Percentiles rank a stretch among this genome's conserved stretches.
Evolutionary conservation across 805 yeast species (phyloP).

Genomic region (Candida ficus): DNA sequence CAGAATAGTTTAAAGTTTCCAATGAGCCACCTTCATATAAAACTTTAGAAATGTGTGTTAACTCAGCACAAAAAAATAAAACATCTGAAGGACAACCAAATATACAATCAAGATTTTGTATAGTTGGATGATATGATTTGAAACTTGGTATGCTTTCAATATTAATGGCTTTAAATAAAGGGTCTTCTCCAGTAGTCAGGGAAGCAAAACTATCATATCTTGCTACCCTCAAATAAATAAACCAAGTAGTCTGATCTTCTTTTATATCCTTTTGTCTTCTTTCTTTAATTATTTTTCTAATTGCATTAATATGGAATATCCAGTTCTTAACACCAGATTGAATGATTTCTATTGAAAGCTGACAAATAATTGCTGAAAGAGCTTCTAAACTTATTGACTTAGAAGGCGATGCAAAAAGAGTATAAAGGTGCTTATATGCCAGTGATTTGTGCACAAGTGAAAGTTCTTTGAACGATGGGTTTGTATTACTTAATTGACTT

Average conservation of each 20-base stretch:
- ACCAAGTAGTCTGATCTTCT: conserved; percentile 10
- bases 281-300: conserved; percentile 7
- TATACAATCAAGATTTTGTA: conserved; percentile 11
- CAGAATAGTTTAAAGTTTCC: conserved; percentile 1
- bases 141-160: not conserved
- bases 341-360: conserved; percentile 11
- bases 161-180: conserved; percentile 8
- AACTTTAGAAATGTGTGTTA: conserved; percentile 2
- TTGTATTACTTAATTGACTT: conserved; percentile 9
- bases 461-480: conserved; percentile 6
- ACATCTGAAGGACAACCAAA: conserved; percentile 13
- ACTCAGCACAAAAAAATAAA: conserved; percentile 10
- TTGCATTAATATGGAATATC: conserved; percentile 11
- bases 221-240: conserved; percentile 12
- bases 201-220: conserved; percentile 14
- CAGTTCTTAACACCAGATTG: conserved; percentile 11
- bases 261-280: not conserved
- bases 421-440: conserved; percentile 10
- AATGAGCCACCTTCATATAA: conserved; percentile 1
- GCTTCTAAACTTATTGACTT: conserved; percentile 7
- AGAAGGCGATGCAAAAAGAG: conserved; percentile 1
- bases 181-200: conserved; percentile 11
- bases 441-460: conserved; percentile 11
- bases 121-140: conserved; percentile 9
- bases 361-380: conserved; percentile 12